A percentile compares a stretch with the other conserved stretches of the same genome.
These are phyloP conservation scores for Delonix regia DNA, from an alignment of 306 rosid species.

Conservation along the genomic window DNA sequence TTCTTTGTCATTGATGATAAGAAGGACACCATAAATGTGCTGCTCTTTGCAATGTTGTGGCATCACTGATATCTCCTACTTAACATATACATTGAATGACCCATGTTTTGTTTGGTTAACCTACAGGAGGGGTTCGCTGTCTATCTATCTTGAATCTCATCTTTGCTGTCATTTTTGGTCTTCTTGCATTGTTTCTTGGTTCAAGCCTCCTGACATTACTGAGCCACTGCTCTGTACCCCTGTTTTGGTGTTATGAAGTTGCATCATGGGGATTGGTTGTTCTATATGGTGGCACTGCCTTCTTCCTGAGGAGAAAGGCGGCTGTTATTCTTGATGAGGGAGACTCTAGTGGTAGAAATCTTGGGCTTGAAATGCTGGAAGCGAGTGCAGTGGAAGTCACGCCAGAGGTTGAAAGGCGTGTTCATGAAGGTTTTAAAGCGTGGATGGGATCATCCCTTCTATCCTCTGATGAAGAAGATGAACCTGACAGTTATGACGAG, in stretches of 20 bases:
- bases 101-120: conserved; percentile 35
- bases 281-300: conserved; percentile 85
- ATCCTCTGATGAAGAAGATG: conserved; percentile 96
- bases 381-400: conserved; percentile 72
- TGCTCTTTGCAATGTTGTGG: not conserved
- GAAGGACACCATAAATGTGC: not conserved
- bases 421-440: conserved; percentile 84
- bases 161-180: conserved; percentile 80
- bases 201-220: conserved; percentile 87
- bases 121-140: conserved; percentile 93
- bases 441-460: conserved; percentile 98
- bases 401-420: conserved; percentile 88
- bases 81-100: conserved; percentile 1
- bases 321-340: conserved; percentile 76
- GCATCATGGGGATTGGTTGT: conserved; percentile 80
- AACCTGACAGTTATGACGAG: conserved; percentile 63
- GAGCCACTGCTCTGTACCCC: conserved; percentile 83
- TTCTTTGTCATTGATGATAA: conserved; percentile 8
- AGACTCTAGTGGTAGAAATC: conserved; percentile 61
- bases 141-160: conserved; percentile 77
- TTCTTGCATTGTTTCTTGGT: conserved; percentile 92
- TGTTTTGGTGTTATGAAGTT: conserved; percentile 94
- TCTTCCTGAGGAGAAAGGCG: conserved; percentile 78
- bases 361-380: conserved; percentile 94
- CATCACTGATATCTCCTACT: not conserved